Base-by-base conservation (phyloP, 164 flowering plant genomes). In the Sextonia rubra region DNA sequence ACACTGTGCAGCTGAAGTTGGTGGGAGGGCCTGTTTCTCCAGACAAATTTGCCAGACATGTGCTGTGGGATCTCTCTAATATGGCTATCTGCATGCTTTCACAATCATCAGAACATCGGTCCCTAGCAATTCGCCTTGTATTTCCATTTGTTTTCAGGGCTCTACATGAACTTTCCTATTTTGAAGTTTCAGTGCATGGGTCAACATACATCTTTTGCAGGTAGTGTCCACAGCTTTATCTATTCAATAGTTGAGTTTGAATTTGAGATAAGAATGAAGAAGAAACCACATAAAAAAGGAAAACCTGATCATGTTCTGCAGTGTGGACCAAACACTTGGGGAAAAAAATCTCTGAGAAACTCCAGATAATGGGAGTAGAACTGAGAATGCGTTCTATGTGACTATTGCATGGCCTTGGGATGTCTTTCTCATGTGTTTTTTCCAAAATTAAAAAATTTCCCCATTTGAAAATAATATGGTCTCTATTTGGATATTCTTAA, bases 141-240 rank as follows among this genome's bases (percentile, higher is more conserved):
- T 87, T 95, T 64, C 98, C 98, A 3, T 75, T 62, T 47, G 81
- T 90, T 75, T 84, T 93, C 68, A 85, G 83, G 79, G 90, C 92
- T 81, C 85, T 88, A 72, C 74, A 64, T 70, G 76, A 75, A 30
- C 66, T 74, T 30, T 17, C 29, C 73, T 79, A 83, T 12, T 84
- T 87, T 73, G 77, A 83, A 68, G 71, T 86, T 69, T 76, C 82
- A 69, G 26, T 81, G 47, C 71, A 69, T 72, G 89, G 86, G 61
- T 74, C 77, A 60, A 75, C 20, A 25, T 68, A 32, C 72, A 48
- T 74, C 27, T 74, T 86, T 68, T 87, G 89, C 73, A 86, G 98
- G 98, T 74, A 64, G 22, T 25, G 18, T 56, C 56, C 55, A 62
- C 44, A 70, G 24, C 44, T 56, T 68, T 4, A 22, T 72, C 20